A percentile compares a stretch with the other conserved stretches of the same genome.
These are phyloP conservation scores for Jacaranda copaia DNA, from an alignment of 257 asterid genomes.

Conservation along the genomic window DNA sequence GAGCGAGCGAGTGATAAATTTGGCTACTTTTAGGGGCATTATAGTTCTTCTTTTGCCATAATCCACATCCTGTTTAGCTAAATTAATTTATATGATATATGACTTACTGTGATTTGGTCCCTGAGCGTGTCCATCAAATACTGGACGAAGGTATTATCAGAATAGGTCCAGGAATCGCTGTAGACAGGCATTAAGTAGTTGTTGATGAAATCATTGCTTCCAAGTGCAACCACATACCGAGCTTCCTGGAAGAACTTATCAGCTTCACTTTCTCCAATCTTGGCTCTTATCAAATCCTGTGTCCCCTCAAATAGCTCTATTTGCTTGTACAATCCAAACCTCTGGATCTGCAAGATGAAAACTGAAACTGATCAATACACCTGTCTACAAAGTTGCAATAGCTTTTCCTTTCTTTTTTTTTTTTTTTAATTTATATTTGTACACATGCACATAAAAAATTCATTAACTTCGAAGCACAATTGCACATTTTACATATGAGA, in stretches of 20 bases:
- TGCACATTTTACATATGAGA: too few species aligned
- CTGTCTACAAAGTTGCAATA: neutral
- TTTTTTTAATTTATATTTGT: too few species aligned
- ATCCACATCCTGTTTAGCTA: too few species aligned
- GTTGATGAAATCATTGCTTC: conserved; percentile 95
- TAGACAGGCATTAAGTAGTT: conserved; percentile 91
- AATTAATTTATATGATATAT: neutral
- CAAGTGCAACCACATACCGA: conserved; percentile 79
- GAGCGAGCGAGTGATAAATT: too few species aligned
- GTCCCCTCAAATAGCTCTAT: conserved; percentile 84
- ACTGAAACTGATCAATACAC: neutral
- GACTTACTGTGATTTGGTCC: conserved; percentile 66
- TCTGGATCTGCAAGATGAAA: conserved; percentile 60
- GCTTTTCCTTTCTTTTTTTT: too few species aligned
- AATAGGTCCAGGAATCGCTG: conserved; percentile 71
- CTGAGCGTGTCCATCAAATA: conserved; percentile 63
- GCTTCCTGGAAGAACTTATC: conserved; percentile 66
- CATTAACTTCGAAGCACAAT: too few species aligned
- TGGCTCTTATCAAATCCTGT: conserved; percentile 60
- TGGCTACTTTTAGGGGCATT: too few species aligned
- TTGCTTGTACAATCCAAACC: conserved; percentile 73
- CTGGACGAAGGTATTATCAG: conserved; percentile 65
- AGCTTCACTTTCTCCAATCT: conserved; percentile 58
- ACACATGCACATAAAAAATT: too few species aligned
- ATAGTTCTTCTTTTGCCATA: too few species aligned